Conservation (phyloP, 768 basidiomycete genomes). For the Russula griseocarnosa region DNA sequence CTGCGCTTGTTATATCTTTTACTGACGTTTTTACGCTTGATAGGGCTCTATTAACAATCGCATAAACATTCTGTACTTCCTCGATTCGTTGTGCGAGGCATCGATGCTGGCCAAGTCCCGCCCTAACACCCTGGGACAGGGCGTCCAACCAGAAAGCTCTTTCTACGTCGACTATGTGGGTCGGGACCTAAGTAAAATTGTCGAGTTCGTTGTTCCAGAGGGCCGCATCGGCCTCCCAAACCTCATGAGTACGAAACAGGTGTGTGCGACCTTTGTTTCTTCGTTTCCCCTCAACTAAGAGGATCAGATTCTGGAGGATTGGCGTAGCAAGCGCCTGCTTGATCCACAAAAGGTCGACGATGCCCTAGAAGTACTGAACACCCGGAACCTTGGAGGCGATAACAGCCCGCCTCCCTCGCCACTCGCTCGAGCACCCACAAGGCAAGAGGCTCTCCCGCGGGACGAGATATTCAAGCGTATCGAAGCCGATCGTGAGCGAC, state of each 20-base stretch:
- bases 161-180: constrained; percentile 76
- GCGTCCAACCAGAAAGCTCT: constrained; percentile 39
- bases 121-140: constrained; percentile 40
- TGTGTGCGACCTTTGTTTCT: constrained; percentile 34
- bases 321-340: constrained; percentile 80
- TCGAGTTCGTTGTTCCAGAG: constrained; percentile 82
- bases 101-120: constrained; percentile 65
- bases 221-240: constrained; percentile 87
- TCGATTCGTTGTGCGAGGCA: constrained; percentile 82
- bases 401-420: constrained; percentile 28
- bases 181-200: constrained; percentile 72
- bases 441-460: constrained; percentile 35
- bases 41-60: constrained; percentile 78
- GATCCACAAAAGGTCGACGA: constrained; percentile 77
- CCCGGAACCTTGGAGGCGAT: constrained; percentile 38
- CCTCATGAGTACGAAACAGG: constrained; percentile 83
- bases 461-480: constrained; percentile 80
- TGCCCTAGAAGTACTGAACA: constrained; percentile 52
- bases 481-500: constrained; percentile 88
- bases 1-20: not conserved
- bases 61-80: constrained; percentile 91
- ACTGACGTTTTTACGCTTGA: not conserved
- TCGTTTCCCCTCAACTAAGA: not conserved
- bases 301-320: constrained; percentile 80
- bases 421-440: constrained; percentile 25